A percentile compares a stretch with the other conserved stretches of the same genome.
phyloP scores from a whole-genome alignment of 352 stramenopile genomes.

The Phytopythium litorale region DNA sequence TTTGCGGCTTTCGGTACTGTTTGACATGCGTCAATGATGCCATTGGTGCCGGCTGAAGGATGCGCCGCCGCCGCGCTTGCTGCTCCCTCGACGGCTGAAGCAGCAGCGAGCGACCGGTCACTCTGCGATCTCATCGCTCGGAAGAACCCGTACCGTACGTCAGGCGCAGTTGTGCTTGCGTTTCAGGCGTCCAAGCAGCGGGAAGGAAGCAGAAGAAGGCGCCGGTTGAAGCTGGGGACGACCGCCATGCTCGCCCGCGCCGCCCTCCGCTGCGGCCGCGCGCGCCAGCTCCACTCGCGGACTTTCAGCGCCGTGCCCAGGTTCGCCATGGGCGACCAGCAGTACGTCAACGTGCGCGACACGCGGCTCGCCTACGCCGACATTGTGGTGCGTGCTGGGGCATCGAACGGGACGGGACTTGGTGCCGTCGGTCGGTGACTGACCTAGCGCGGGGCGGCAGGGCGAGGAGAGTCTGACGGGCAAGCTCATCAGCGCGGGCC shows the following conservation, averaged over 20 bases:
- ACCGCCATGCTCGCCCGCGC: not conserved
- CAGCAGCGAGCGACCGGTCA: not conserved
- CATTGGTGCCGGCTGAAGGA: slow-evolving; percentile 3
- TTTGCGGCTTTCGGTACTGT: not conserved
- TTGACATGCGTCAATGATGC: not conserved
- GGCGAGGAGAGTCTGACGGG: slow-evolving; percentile 49
- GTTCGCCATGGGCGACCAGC: slow-evolving; percentile 14
- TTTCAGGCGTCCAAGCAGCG: slow-evolving; percentile 3
- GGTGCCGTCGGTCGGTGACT: not conserved
- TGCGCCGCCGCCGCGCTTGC: not conserved
- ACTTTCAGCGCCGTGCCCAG: slow-evolving; percentile 15
- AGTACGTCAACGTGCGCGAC: slow-evolving; percentile 43
- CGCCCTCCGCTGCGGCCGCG: not conserved
- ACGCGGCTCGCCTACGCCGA: slow-evolving; percentile 53
- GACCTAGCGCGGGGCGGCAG: slow-evolving; percentile 7
- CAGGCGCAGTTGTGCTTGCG: not conserved
- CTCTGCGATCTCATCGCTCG: not conserved
- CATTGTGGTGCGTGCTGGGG: slow-evolving; percentile 40
- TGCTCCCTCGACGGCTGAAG: not conserved
- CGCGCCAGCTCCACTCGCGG: not conserved
- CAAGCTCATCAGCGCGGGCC: slow-evolving; percentile 45
- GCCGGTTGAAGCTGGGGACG: not conserved
- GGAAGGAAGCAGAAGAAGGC: not conserved
- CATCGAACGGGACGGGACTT: too few relatives aligned
- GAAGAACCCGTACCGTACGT: not conserved